Evolutionary conservation across 139 green algal species (phyloP), one percentile per base, ranked within the genome.

Genomic region (Haematococcus lacustris): DNA sequence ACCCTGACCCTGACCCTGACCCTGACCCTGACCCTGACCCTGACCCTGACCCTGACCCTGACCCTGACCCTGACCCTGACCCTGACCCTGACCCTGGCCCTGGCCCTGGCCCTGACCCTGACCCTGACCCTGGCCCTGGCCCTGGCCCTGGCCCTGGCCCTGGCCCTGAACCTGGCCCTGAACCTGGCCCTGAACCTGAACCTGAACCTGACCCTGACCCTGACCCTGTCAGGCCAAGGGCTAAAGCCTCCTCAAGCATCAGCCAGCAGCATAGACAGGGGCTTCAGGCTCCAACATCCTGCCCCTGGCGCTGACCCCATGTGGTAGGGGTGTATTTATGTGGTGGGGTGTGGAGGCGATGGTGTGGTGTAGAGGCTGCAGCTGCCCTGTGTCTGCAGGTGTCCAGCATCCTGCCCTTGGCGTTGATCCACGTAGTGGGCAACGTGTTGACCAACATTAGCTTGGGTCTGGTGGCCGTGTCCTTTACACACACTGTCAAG

Each of bases 401-500:
- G 67, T 83, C 85, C 28, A 73, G 66, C 26, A 85, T 98, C 38
- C 70, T 89, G 6, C 94, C 95, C 1, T 84, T 98, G 43, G 94
- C 94, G 0, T 65, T 87, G 13, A 90, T 98, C 38, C 94, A 98
- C 86, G 92, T 91, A 1, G 76, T 98, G 43, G 94, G 95, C 69
- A 98, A 98, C 78, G 61, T 92, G 71, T 84, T 98, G 38, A 98
- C 94, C 76, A 98, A 98, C 78, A 80, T 98, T 43, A 91, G 76
- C 67, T 85, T 98, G 43, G 92, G 95, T 50, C 81, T 88, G 28
- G 95, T 98, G 64, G 94, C 94, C 0, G 93, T 98, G n/a, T 97
- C 91, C 67, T 98, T 98, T 88, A 98, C 94, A 28, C 95, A 98
- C 88, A 98, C 94, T 35, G 95, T 98, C 79, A 98, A 98, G 84